phyloP scores from a whole-genome alignment of 306 rosid species.

The Medicago lupulina region DNA sequence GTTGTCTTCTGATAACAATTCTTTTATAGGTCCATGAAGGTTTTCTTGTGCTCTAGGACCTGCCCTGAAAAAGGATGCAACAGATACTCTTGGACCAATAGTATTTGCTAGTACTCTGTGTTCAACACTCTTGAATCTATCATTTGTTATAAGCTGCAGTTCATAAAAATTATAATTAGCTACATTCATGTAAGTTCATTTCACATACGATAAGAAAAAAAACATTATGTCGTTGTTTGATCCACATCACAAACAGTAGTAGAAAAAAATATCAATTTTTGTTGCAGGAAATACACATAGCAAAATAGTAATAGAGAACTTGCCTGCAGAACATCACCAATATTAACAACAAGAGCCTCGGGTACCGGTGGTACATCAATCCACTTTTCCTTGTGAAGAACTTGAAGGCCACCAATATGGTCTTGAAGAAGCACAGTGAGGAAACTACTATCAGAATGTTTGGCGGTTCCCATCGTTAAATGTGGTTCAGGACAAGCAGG shows the following conservation, averaged over 20 bases:
- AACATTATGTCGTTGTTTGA: too few species aligned
- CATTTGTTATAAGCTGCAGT: slow-evolving; percentile 46
- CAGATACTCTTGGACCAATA: slow-evolving; percentile 40
- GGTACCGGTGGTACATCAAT: slow-evolving; percentile 20
- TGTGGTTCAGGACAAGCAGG: not conserved
- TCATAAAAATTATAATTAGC: not conserved
- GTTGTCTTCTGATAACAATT: slow-evolving; percentile 39
- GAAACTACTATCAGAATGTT: not conserved
- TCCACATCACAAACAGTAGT: too few species aligned
- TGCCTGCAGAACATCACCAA: not conserved
- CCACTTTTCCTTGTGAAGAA: slow-evolving; percentile 36
- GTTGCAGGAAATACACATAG: not conserved
- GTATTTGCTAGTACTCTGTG: slow-evolving; percentile 41
- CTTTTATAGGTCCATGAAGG: slow-evolving; percentile 41
- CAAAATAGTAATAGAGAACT: not conserved
- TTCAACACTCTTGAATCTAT: slow-evolving; percentile 41
- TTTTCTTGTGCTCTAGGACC: slow-evolving; percentile 8
- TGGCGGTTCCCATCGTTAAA: not conserved
- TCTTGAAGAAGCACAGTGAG: slow-evolving; percentile 44
- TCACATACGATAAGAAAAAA: too few species aligned
- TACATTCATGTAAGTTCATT: not conserved
- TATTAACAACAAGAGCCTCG: slow-evolving; percentile 33
- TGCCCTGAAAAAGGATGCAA: slow-evolving; percentile 39
- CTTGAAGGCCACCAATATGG: slow-evolving; percentile 45
- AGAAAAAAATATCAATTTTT: too few species aligned